Conservation (phyloP, 768 basidiomycete species). For the Rhizopogon vesiculosus region DNA sequence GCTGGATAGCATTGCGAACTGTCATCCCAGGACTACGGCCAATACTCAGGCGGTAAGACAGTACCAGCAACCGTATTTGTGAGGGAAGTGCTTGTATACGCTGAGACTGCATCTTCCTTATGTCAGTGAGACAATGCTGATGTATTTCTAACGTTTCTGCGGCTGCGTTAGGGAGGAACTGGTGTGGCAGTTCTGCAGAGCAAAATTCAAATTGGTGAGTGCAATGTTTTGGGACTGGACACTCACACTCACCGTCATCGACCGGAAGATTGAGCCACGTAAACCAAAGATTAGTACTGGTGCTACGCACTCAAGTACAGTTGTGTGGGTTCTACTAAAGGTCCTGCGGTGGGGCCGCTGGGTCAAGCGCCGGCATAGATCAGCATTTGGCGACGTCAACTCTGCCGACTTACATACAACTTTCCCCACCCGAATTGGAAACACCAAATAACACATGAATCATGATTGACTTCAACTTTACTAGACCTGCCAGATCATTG, state of each 20-base stretch:
- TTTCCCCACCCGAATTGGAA: neutral
- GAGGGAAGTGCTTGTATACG: slow-evolving; percentile 19
- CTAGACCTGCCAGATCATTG: no score
- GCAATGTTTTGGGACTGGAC: neutral
- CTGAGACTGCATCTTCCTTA: slow-evolving; percentile 15
- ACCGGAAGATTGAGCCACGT: neutral
- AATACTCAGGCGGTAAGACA: slow-evolving; percentile 6
- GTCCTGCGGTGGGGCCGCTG: neutral
- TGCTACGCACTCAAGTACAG: neutral
- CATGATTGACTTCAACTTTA: neutral
- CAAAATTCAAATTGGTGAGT: neutral
- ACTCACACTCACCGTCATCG: neutral
- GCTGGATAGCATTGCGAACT: slow-evolving; percentile 24
- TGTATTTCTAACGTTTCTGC: neutral
- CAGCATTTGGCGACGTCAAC: neutral
- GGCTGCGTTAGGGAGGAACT: no score
- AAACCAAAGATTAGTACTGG: neutral
- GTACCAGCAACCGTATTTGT: slow-evolving; percentile 19
- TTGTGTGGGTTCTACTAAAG: neutral
- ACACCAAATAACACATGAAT: neutral
- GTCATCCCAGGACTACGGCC: neutral
- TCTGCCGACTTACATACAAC: no score
- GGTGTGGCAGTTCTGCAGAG: neutral
- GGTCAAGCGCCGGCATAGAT: neutral
- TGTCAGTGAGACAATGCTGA: neutral